Evolutionary conservation across 495 filamentous ascomycete species (phyloP), one percentile per base, ranked within the genome.

Genomic region (Cladorrhinum samala): DNA sequence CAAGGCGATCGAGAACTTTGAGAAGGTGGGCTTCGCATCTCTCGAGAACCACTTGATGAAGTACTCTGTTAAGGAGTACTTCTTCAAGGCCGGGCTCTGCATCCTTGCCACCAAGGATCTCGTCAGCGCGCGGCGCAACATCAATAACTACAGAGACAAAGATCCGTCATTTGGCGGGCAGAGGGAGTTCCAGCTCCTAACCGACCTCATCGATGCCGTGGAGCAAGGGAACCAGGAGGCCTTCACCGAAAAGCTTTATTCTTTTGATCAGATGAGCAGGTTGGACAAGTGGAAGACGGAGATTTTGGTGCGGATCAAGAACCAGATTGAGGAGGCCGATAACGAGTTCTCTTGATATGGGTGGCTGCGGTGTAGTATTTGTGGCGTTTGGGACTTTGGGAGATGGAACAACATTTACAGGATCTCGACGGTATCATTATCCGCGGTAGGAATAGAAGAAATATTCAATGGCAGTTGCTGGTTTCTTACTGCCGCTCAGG

Each of bases 221-320:
- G 83, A 91, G 49, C 68, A 73, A 13, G 83, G 82, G 16, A 86
- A 95, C 62, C 83, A 84, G 68, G 90, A 94, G 52, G 74, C 69
- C 30, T 97, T 93, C 57, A 82, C 83, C 9, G 89, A 94, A 62
- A 91, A 89, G 72, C 73, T 95, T 47, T 92, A 86, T 71, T 81
- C 87, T 58, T 96, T 76, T 63, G 87, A 95, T 69, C 87, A 91
- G 74, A 77, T 95, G 74, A 91, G 85, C 71, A 88, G 89, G 73
- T 72, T 96, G 62, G 89, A 95, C 64, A 90, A 91, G 75, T 96
- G 92, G 91, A 92, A 95, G 84, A 94, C 87, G 50, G 89, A 86
- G 36, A 77, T 96, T 36, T 70, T 95, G 46, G 67, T 95, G 61
- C 78, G 83, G 62, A 75, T 96, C 61, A 95, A 96, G 81, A 83